Evolutionary conservation across 331 rosid genomes (phyloP).

Genomic region (Quercus lobata): DNA sequence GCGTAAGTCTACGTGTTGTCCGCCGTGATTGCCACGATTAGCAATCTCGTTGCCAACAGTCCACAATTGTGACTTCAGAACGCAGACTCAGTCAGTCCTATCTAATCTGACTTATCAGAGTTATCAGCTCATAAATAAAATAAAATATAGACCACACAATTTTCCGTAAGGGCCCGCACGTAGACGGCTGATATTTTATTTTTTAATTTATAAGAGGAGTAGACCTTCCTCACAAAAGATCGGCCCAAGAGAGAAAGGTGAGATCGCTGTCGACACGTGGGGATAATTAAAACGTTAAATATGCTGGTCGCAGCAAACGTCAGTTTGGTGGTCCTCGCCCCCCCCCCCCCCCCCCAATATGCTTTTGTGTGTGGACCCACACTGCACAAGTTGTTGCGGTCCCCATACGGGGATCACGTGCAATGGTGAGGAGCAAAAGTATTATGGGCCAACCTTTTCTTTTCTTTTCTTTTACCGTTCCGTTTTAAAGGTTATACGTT

Average conservation of each 20-base stretch:
- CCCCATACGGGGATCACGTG: conserved; percentile 49
- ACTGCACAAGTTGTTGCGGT: conserved; percentile 34
- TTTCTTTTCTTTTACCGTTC: not conserved
- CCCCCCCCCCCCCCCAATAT: not conserved
- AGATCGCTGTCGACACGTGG: conserved; percentile 40
- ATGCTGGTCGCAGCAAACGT: not conserved
- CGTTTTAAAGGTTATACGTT: not conserved
- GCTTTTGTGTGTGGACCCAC: conserved; percentile 14
- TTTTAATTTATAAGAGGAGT: not conserved
- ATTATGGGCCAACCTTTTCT: conserved; percentile 17
- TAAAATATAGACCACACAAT: not conserved
- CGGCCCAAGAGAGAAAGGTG: not conserved
- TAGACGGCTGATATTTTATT: not conserved
- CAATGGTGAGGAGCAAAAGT: not conserved
- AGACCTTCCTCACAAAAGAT: conserved; percentile 7
- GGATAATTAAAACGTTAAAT: conserved; percentile 27
- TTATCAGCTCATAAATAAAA: no score
- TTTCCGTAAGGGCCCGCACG: conserved; percentile 2
- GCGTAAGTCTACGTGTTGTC: no score
- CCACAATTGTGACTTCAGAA: no score
- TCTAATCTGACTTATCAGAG: no score
- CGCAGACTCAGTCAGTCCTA: no score
- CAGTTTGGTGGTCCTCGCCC: conserved; percentile 5
- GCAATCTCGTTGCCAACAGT: no score
- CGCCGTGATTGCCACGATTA: no score